Conservation (phyloP, 768 basidiomycete species). For the Tricholoma sp. region DNA sequence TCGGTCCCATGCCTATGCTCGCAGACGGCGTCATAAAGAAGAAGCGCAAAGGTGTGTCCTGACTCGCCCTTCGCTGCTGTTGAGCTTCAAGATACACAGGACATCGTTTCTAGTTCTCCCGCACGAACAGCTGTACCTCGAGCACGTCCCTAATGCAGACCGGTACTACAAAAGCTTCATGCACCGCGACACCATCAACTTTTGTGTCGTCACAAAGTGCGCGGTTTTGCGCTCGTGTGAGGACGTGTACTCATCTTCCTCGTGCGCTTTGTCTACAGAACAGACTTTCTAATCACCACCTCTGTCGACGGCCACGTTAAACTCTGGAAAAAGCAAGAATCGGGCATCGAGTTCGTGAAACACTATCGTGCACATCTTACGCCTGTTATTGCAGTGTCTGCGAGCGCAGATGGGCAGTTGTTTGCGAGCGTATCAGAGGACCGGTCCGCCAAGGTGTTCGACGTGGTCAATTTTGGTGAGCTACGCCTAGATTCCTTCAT, state of each 20-base stretch:
- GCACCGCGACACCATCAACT: slow-evolving; percentile 92
- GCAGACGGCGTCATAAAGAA: slow-evolving; percentile 52
- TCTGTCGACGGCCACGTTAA: slow-evolving; percentile 95
- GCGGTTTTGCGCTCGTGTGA: not conserved
- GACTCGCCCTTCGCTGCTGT: slow-evolving; percentile 12
- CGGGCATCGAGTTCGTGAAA: slow-evolving; percentile 97
- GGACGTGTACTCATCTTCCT: not conserved
- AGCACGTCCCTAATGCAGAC: slow-evolving; percentile 87
- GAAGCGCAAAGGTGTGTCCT: slow-evolving; percentile 72
- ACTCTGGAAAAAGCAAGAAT: slow-evolving; percentile 98
- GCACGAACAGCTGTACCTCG: slow-evolving; percentile 89
- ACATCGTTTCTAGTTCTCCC: slow-evolving; percentile 63
- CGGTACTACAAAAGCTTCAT: slow-evolving; percentile 98
- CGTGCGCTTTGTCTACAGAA: slow-evolving; percentile 41
- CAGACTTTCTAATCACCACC: slow-evolving; percentile 90
- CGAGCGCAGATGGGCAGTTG: slow-evolving; percentile 86
- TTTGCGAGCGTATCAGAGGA: slow-evolving; percentile 93
- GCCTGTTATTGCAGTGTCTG: slow-evolving; percentile 74
- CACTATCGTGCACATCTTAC: slow-evolving; percentile 91
- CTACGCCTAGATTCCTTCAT: slow-evolving; percentile 1
- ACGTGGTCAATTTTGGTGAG: slow-evolving; percentile 96
- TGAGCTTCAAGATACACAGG: slow-evolving; percentile 30
- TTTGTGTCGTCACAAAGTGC: slow-evolving; percentile 83
- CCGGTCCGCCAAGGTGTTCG: slow-evolving; percentile 91
- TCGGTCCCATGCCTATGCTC: slow-evolving; percentile 87